A percentile compares a stretch with the other conserved stretches of the same genome.
Evolutionary conservation across 2,329 filamentous ascomycete species (phyloP).

Genomic region (Trichoderma guizhouense): DNA sequence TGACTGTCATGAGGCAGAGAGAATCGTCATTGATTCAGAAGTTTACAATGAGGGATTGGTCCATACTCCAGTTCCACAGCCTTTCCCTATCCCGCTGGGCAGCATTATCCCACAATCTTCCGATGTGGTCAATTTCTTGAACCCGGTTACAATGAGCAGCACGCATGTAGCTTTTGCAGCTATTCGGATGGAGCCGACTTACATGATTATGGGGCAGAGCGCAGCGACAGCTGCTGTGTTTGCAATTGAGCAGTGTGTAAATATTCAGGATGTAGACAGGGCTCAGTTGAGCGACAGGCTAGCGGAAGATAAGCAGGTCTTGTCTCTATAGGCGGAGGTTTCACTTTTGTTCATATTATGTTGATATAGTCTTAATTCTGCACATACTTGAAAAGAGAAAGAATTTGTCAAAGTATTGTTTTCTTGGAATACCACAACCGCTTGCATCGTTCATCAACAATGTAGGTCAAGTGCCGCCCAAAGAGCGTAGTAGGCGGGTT

Average conservation of each 20-base stretch:
- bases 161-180: constrained; percentile 19
- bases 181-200: constrained; percentile 21
- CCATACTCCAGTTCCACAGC: constrained; percentile 1
- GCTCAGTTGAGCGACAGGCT: not conserved
- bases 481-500: not conserved
- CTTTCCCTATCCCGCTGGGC: constrained; percentile 13
- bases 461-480: not conserved
- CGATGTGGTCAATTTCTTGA: constrained; percentile 18
- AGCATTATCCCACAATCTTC: constrained; percentile 12
- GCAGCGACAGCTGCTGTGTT: constrained; percentile 17
- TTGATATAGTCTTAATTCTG: not conserved
- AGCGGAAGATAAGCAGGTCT: not conserved
- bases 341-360: not conserved
- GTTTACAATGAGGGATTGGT: constrained; percentile 27
- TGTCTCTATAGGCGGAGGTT: not conserved
- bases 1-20: constrained; percentile 26
- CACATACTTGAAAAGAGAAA: not conserved
- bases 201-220: constrained; percentile 20
- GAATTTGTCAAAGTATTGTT: not conserved
- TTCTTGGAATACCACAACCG: not conserved
- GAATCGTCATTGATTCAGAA: constrained; percentile 23
- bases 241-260: constrained; percentile 17
- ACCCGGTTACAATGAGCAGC: constrained; percentile 17
- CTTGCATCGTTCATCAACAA: not conserved
- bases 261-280: constrained; percentile 17